Evolutionary conservation across 371 early-diverging fungal genomes (phyloP).

Genomic region (Lichtheimia corymbifera): DNA sequence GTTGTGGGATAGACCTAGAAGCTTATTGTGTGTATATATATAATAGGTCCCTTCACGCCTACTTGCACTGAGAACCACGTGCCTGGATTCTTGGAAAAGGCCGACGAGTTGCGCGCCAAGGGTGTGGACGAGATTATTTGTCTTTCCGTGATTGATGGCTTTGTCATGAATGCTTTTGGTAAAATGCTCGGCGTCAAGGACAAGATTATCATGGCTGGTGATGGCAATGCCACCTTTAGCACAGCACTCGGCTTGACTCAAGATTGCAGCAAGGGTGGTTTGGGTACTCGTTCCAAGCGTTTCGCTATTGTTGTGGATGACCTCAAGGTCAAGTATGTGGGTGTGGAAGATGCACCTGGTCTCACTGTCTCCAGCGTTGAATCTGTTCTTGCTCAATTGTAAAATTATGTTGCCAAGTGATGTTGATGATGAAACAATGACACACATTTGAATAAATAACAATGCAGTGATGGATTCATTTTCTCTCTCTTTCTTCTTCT

Average conservation of each 20-base stretch:
- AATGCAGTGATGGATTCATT: too few relatives aligned
- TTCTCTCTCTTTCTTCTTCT: too few relatives aligned
- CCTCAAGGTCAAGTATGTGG: slow-evolving; percentile 69
- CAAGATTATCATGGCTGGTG: slow-evolving; percentile 74
- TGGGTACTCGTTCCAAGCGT: slow-evolving; percentile 57
- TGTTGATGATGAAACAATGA: too few relatives aligned
- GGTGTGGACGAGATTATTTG: slow-evolving; percentile 71
- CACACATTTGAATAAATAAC: too few relatives aligned
- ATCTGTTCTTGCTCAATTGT: slow-evolving; percentile 32
- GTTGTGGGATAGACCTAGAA: too few relatives aligned
- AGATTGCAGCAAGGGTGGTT: slow-evolving; percentile 43
- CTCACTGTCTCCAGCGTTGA: slow-evolving; percentile 35
- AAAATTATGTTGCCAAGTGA: slow-evolving; percentile 1
- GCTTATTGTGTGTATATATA: too few relatives aligned
- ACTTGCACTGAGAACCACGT: slow-evolving; percentile 77
- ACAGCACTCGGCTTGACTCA: slow-evolving; percentile 65
- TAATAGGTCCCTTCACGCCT: slow-evolving; percentile 70
- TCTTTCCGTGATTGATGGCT: slow-evolving; percentile 62
- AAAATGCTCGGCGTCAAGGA: slow-evolving; percentile 56
- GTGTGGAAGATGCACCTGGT: slow-evolving; percentile 60
- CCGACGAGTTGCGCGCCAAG: slow-evolving; percentile 61
- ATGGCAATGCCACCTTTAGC: slow-evolving; percentile 65
- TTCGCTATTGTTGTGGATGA: slow-evolving; percentile 76
- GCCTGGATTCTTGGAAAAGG: slow-evolving; percentile 59
- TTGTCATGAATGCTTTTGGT: slow-evolving; percentile 82